A percentile compares a stretch with the other conserved stretches of the same genome.
These are phyloP conservation scores for Otatea glauca DNA, from an alignment of 176 grass and related monocot species.

Conservation along the genomic window DNA sequence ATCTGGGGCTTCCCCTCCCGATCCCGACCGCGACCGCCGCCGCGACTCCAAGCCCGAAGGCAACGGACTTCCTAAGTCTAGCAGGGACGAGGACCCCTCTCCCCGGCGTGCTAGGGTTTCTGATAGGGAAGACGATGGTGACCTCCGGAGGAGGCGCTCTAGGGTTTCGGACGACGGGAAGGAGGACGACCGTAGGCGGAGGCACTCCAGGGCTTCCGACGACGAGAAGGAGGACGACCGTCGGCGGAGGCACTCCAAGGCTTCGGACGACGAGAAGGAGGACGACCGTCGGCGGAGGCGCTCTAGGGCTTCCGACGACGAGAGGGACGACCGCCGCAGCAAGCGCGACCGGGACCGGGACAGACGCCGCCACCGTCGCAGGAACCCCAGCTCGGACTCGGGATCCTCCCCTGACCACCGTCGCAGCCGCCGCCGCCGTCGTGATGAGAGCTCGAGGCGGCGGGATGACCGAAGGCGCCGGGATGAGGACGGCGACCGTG, in stretches of 20 bases:
- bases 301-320: not conserved
- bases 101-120: constrained; percentile 35
- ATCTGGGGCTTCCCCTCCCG: constrained; percentile 34
- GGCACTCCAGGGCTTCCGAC: not conserved
- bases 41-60: constrained; percentile 2
- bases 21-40: not conserved
- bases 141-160: constrained; percentile 26
- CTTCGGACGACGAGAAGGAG: not conserved
- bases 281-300: constrained; percentile 12
- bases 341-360: constrained; percentile 29
- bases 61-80: not conserved
- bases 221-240: not conserved
- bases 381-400: constrained; percentile 38
- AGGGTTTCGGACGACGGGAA: constrained; percentile 45
- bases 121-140: constrained; percentile 28
- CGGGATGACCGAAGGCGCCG: constrained; percentile 16
- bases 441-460: constrained; percentile 29
- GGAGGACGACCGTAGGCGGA: not conserved
- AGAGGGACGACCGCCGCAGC: constrained; percentile 25
- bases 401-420: constrained; percentile 30
- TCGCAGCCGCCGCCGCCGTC: constrained; percentile 24
- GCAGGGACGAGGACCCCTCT: not conserved
- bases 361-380: constrained; percentile 28
- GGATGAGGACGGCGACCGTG: constrained; percentile 8
- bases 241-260: not conserved